A percentile compares a stretch with the other conserved stretches of the same genome.
Evolutionary conservation across 208 protist species (phyloP).

Genomic region (Leishmania turanica): DNA sequence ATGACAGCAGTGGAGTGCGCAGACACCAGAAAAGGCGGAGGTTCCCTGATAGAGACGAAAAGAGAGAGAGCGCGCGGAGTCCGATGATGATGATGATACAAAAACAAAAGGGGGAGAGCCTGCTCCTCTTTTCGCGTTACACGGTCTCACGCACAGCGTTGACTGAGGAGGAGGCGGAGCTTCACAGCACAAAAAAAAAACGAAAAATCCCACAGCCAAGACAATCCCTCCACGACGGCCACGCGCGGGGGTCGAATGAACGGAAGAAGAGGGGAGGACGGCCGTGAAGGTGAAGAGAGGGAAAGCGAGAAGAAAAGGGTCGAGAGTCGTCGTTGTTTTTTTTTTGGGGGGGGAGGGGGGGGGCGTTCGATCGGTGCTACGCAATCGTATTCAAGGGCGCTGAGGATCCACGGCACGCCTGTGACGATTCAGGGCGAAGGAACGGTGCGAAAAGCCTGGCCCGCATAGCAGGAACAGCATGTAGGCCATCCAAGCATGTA

Average conservation of each 20-base stretch:
- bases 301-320: neutral
- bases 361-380: neutral
- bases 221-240: neutral
- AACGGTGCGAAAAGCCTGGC: neutral
- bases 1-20: neutral
- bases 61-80: too few species aligned
- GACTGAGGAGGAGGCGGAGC: too few species aligned
- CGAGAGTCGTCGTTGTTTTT: neutral
- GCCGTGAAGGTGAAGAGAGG: neutral
- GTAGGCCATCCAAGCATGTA: neutral
- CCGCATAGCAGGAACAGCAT: neutral
- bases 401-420: neutral
- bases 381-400: neutral
- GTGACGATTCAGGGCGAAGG: neutral
- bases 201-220: neutral
- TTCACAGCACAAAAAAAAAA: neutral
- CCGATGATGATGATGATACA: too few species aligned
- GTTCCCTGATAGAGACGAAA: too few species aligned
- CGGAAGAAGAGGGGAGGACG: neutral
- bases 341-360: neutral
- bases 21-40: neutral
- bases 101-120: neutral
- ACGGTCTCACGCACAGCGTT: neutral
- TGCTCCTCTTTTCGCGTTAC: neutral
- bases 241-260: neutral